These are phyloP conservation scores for Yamadazyma diospyri DNA, from an alignment of 1,139 yeast species.

Conservation along the genomic window DNA sequence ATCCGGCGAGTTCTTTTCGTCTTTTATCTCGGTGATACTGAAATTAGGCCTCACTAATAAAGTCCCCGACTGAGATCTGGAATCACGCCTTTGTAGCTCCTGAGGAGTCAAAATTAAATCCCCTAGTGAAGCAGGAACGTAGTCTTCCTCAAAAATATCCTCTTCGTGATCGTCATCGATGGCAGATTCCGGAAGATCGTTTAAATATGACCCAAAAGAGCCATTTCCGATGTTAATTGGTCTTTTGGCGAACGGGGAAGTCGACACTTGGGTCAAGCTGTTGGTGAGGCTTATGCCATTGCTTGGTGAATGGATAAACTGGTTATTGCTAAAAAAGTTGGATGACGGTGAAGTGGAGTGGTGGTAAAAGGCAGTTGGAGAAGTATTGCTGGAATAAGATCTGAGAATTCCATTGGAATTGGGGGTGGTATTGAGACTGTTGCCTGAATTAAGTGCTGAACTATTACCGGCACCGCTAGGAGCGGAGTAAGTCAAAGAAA, in stretches of 20 bases:
- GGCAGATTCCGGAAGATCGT: constrained; percentile 10
- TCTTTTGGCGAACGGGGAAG: not conserved
- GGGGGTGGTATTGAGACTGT: not conserved
- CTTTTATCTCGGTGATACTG: not conserved
- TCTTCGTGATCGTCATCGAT: constrained; percentile 17
- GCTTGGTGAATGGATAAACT: constrained; percentile 13
- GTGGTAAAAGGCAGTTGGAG: constrained; percentile 15
- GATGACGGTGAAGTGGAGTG: constrained; percentile 12
- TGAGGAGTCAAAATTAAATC: constrained; percentile 74
- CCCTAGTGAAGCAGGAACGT: constrained; percentile 70
- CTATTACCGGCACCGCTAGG: constrained; percentile 5
- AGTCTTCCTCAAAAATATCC: constrained; percentile 58
- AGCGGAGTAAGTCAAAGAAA: constrained; percentile 4
- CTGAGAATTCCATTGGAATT: constrained; percentile 5
- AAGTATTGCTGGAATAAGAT: constrained; percentile 16
- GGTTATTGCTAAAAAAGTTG: constrained; percentile 11
- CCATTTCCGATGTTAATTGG: no score
- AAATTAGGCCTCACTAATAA: constrained; percentile 32
- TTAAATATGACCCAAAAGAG: constrained; percentile 14
- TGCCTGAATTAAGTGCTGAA: constrained; percentile 4
- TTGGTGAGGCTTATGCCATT: not conserved
- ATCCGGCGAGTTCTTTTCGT: constrained; percentile 6
- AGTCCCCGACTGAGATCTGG: constrained; percentile 52
- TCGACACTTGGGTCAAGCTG: not conserved
- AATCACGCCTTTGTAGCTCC: constrained; percentile 63